Conservation (phyloP, 2,329 filamentous ascomycete species). For the Colletotrichum siamense region DNA sequence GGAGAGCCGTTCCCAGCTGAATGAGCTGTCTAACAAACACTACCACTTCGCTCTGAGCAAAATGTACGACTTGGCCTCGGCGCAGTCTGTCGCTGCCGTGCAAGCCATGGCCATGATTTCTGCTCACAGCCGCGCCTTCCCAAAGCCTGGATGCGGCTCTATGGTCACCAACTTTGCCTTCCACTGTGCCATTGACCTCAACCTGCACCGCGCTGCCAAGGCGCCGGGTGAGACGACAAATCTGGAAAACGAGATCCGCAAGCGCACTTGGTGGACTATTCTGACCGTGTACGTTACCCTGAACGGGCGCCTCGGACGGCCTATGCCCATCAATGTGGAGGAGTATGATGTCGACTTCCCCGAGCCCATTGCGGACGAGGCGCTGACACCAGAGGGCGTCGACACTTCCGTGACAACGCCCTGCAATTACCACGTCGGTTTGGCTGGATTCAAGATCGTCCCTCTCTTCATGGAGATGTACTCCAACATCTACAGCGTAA, state of each 20-base stretch:
- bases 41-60: conserved; percentile 78
- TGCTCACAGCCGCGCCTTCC: conserved; percentile 76
- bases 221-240: conserved; percentile 49
- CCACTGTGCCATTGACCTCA: conserved; percentile 74
- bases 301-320: conserved; percentile 76
- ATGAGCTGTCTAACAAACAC: conserved; percentile 74
- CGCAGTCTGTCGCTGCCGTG: conserved; percentile 68
- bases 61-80: conserved; percentile 68
- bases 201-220: conserved; percentile 75
- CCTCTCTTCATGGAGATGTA: conserved; percentile 77
- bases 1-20: conserved; percentile 58
- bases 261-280: conserved; percentile 79
- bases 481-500: conserved; percentile 75
- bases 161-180: conserved; percentile 70
- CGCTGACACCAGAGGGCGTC: conserved; percentile 69
- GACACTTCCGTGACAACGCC: conserved; percentile 58
- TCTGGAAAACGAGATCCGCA: conserved; percentile 77
- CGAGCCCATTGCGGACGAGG: conserved; percentile 72
- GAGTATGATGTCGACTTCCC: conserved; percentile 84
- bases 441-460: conserved; percentile 69
- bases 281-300: conserved; percentile 71
- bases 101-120: conserved; percentile 78
- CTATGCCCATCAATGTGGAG: conserved; percentile 75
- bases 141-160: conserved; percentile 78
- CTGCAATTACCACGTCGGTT: conserved; percentile 71